phyloP scores from a whole-genome alignment of 2,329 filamentous ascomycete species.

The Aspergillus unguis region DNA sequence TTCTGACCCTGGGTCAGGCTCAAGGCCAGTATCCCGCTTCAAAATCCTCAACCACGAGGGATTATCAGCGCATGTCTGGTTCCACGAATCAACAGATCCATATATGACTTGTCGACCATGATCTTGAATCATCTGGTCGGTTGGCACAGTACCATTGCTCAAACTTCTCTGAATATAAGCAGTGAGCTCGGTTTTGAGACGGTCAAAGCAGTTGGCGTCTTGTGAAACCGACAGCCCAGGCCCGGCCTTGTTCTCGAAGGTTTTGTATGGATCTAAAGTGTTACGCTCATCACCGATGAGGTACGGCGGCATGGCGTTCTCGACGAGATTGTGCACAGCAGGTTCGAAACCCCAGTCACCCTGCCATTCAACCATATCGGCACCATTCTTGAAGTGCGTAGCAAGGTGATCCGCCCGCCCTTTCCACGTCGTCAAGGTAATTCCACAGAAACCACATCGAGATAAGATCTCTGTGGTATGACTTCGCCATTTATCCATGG shows the following conservation, averaged over 20 bases:
- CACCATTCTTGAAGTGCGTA: slow-evolving; percentile 37
- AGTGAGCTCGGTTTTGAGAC: slow-evolving; percentile 40
- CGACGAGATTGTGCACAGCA: slow-evolving; percentile 33
- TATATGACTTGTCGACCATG: slow-evolving; percentile 36
- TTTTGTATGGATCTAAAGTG: slow-evolving; percentile 33
- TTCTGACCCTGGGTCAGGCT: slow-evolving; percentile 29
- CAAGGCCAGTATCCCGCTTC: slow-evolving; percentile 43
- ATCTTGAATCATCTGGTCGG: slow-evolving; percentile 36
- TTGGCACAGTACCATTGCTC: slow-evolving; percentile 34
- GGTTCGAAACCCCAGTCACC: slow-evolving; percentile 42
- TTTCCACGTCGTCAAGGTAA: slow-evolving; percentile 44
- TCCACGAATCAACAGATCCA: slow-evolving; percentile 35
- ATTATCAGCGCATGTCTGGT: slow-evolving; percentile 47
- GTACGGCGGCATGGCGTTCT: slow-evolving; percentile 40
- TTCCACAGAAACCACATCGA: slow-evolving; percentile 44
- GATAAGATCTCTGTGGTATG: slow-evolving; percentile 53
- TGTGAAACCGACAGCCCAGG: slow-evolving; percentile 25
- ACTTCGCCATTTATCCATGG: slow-evolving; percentile 60
- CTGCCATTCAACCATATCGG: slow-evolving; percentile 38
- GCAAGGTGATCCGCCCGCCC: slow-evolving; percentile 39
- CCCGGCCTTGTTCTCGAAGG: slow-evolving; percentile 18
- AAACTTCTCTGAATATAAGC: slow-evolving; percentile 37
- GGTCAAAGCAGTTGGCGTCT: slow-evolving; percentile 42
- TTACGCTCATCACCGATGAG: slow-evolving; percentile 36
- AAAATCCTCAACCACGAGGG: slow-evolving; percentile 45